These are phyloP conservation scores for Ceratocystis huliohia DNA, from an alignment of 2,329 filamentous ascomycete species.

Conservation along the genomic window DNA sequence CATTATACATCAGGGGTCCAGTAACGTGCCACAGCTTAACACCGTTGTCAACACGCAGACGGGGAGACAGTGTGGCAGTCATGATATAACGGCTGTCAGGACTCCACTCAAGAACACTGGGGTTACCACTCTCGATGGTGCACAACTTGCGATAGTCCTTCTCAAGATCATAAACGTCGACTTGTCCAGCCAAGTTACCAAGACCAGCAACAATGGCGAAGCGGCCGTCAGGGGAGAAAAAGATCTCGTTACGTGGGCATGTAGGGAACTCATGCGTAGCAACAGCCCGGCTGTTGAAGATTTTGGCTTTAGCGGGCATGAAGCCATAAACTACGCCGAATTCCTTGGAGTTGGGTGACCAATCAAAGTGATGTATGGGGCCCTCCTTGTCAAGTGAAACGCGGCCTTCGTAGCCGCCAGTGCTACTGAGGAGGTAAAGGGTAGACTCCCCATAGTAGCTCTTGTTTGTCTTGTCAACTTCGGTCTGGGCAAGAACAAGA, in stretches of 20 bases:
- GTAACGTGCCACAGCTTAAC: constrained; percentile 89
- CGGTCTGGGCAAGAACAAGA: constrained; percentile 91
- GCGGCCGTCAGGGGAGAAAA: constrained; percentile 84
- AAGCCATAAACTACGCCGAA: constrained; percentile 96
- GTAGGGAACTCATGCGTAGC: constrained; percentile 76
- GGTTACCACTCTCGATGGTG: constrained; percentile 90
- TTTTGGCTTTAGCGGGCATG: constrained; percentile 98
- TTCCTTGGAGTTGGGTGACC: constrained; percentile 95
- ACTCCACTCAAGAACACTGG: constrained; percentile 94
- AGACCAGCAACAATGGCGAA: constrained; percentile 93
- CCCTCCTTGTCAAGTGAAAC: constrained; percentile 92
- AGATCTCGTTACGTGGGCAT: constrained; percentile 82
- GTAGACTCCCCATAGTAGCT: constrained; percentile 99
- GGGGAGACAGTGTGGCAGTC: constrained; percentile 93
- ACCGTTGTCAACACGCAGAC: constrained; percentile 91
- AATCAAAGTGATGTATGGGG: constrained; percentile 94
- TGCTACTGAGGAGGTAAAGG: constrained; percentile 85
- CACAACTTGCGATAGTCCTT: constrained; percentile 86
- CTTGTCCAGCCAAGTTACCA: constrained; percentile 91
- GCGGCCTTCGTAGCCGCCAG: constrained; percentile 82
- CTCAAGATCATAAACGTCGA: constrained; percentile 86
- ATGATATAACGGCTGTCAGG: constrained; percentile 91
- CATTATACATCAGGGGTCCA: constrained; percentile 82
- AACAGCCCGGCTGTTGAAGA: constrained; percentile 83
- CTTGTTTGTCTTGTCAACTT: constrained; percentile 96